A percentile compares a stretch with the other conserved stretches of the same genome.
Conservation (phyloP, 495 filamentous ascomycete genomes). For the Penicillium daleae region DNA sequence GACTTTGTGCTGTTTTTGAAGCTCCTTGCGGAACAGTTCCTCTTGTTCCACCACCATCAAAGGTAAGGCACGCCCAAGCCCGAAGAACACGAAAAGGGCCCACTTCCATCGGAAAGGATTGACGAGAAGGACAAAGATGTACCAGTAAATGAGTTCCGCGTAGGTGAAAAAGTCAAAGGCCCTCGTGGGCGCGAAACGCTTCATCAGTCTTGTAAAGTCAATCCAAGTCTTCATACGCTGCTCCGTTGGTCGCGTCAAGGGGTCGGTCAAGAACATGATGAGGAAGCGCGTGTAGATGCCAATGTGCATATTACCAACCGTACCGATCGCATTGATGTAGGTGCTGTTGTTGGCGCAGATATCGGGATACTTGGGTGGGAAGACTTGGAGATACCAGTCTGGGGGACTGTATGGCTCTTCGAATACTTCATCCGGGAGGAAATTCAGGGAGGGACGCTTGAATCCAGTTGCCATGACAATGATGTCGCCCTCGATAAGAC, state of each 20-base stretch:
- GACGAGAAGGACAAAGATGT: conserved; percentile 72
- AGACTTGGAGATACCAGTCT: conserved; percentile 86
- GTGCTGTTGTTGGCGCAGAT: conserved; percentile 84
- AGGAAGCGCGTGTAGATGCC: conserved; percentile 86
- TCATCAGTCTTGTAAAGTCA: conserved; percentile 78
- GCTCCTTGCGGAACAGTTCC: conserved; percentile 46
- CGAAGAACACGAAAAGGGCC: conserved; percentile 76
- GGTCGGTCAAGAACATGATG: conserved; percentile 83
- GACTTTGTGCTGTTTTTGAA: conserved; percentile 36
- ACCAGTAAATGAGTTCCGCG: conserved; percentile 83
- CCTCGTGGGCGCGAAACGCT: conserved; percentile 65
- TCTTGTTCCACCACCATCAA: conserved; percentile 67
- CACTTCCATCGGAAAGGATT: conserved; percentile 85
- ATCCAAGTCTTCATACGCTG: conserved; percentile 86
- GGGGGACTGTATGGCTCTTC: conserved; percentile 73
- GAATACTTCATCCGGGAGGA: conserved; percentile 74
- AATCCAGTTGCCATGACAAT: conserved; percentile 86
- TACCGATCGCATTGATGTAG: conserved; percentile 79
- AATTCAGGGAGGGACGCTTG: conserved; percentile 69
- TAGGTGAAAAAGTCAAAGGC: conserved; percentile 92
- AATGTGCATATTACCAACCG: conserved; percentile 83
- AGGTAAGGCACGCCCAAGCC: conserved; percentile 69
- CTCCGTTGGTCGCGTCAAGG: conserved; percentile 68
- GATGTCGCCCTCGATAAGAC: conserved; percentile 69
- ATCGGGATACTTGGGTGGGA: conserved; percentile 64